A percentile compares a stretch with the other conserved stretches of the same genome.
These are phyloP conservation scores for Syzygium grande DNA, from an alignment of 345 rosid species.

Conservation along the genomic window DNA sequence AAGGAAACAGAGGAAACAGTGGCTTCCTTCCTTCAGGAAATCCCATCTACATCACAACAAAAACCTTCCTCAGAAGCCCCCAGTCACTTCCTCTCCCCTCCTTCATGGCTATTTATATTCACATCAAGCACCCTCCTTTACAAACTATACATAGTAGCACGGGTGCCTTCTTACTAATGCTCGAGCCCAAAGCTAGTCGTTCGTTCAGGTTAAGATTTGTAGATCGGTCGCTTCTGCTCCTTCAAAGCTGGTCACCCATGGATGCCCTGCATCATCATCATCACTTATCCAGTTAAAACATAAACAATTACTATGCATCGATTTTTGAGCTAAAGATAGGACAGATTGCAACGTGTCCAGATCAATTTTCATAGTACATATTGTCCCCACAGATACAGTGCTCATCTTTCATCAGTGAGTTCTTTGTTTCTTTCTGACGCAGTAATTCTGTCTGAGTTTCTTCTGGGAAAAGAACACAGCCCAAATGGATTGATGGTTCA, in stretches of 20 bases:
- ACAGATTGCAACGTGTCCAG: neutral
- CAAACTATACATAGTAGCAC: neutral
- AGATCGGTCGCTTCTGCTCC: neutral
- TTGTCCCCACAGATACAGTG: neutral
- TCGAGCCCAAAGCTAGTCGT: neutral
- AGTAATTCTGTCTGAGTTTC: neutral
- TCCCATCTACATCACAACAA: neutral
- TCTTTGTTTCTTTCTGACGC: neutral
- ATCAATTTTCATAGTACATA: neutral
- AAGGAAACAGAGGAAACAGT: neutral
- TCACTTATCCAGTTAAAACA: neutral
- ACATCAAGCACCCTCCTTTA: neutral
- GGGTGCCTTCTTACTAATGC: neutral
- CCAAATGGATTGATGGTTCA: neutral
- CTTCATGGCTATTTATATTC: neutral
- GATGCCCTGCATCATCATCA: constrained; percentile 21
- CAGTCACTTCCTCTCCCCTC: neutral
- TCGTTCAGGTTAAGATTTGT: neutral
- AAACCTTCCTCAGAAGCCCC: neutral
- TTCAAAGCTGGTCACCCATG: constrained; percentile 19
- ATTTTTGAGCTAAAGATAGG: neutral
- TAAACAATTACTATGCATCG: neutral
- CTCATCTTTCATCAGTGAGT: neutral
- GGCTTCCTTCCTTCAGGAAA: neutral
- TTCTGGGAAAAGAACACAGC: neutral